A percentile compares a stretch with the other conserved stretches of the same genome.
phyloP scores from a whole-genome alignment of 768 basidiomycete species.

The Hericium alpestre region DNA sequence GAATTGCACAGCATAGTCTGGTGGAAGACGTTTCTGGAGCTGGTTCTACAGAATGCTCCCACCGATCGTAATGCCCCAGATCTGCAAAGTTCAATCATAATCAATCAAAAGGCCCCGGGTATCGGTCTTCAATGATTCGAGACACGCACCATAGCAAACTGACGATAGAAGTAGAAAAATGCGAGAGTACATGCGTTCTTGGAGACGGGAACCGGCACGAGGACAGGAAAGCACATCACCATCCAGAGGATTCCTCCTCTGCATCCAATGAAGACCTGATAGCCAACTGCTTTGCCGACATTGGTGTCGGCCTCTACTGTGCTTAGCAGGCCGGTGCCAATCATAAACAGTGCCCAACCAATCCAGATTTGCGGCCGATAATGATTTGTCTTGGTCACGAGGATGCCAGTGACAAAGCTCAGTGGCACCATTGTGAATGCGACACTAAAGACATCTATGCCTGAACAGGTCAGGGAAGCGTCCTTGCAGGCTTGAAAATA shows the following conservation, averaged over 20 bases:
- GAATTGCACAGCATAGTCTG: too few species aligned
- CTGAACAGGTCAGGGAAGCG: slow-evolving; percentile 24
- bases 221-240: slow-evolving; percentile 31
- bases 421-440: slow-evolving; percentile 23
- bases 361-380: slow-evolving; percentile 26
- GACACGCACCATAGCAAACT: slow-evolving; percentile 15
- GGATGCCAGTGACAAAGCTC: slow-evolving; percentile 22
- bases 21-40: too few species aligned
- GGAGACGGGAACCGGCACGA: slow-evolving; percentile 32
- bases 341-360: slow-evolving; percentile 22
- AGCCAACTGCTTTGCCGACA: slow-evolving; percentile 16
- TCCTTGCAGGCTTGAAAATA: slow-evolving; percentile 30
- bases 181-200: slow-evolving; percentile 35
- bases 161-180: slow-evolving; percentile 29
- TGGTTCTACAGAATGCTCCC: too few species aligned
- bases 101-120: too few species aligned
- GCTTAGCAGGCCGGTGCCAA: slow-evolving; percentile 28
- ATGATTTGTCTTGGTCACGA: slow-evolving; percentile 17
- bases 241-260: not conserved
- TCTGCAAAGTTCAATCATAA: not conserved
- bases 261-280: slow-evolving; percentile 1
- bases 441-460: slow-evolving; percentile 24
- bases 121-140: not conserved
- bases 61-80: too few species aligned
- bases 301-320: slow-evolving; percentile 18